These are phyloP conservation scores for Boeremia exigua DNA, from an alignment of 2,329 filamentous ascomycete species.

Conservation along the genomic window DNA sequence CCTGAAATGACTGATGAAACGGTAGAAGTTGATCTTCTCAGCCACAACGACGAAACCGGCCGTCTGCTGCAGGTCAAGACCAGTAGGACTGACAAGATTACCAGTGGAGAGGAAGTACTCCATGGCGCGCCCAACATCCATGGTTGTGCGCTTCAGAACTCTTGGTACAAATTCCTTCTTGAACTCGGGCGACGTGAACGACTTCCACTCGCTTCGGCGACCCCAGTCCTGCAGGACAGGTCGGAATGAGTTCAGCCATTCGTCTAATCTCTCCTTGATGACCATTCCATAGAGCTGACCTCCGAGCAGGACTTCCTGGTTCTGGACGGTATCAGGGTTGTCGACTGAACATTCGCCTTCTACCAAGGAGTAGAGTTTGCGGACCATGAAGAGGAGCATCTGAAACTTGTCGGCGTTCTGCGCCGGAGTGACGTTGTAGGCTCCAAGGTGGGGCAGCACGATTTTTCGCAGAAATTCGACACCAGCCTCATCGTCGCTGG, in stretches of 20 bases:
- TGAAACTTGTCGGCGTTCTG: slow-evolving; percentile 94
- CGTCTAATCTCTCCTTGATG: slow-evolving; percentile 91
- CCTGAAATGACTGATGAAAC: slow-evolving; percentile 98
- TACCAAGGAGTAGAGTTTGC: slow-evolving; percentile 91
- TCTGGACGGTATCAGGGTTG: slow-evolving; percentile 95
- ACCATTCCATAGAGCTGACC: slow-evolving; percentile 96
- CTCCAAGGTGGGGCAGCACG: slow-evolving; percentile 89
- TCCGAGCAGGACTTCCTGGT: slow-evolving; percentile 92
- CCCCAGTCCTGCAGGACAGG: slow-evolving; percentile 62
- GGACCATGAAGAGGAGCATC: slow-evolving; percentile 92
- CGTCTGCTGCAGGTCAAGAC: slow-evolving; percentile 90
- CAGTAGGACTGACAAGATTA: slow-evolving; percentile 88
- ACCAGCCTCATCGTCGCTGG: slow-evolving; percentile 87
- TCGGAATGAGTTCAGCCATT: slow-evolving; percentile 76
- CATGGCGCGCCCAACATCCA: slow-evolving; percentile 83
- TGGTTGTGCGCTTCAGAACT: slow-evolving; percentile 81
- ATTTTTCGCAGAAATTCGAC: slow-evolving; percentile 90
- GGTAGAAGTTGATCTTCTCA: slow-evolving; percentile 98
- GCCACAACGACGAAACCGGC: slow-evolving; percentile 96
- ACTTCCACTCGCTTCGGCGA: slow-evolving; percentile 57
- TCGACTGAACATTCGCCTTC: slow-evolving; percentile 92
- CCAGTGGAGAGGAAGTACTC: slow-evolving; percentile 98
- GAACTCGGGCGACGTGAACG: slow-evolving; percentile 79
- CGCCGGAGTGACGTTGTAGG: slow-evolving; percentile 78
- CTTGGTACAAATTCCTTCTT: slow-evolving; percentile 75